phyloP scores from a whole-genome alignment of 768 basidiomycete species.

The Termitomyces sp. region DNA sequence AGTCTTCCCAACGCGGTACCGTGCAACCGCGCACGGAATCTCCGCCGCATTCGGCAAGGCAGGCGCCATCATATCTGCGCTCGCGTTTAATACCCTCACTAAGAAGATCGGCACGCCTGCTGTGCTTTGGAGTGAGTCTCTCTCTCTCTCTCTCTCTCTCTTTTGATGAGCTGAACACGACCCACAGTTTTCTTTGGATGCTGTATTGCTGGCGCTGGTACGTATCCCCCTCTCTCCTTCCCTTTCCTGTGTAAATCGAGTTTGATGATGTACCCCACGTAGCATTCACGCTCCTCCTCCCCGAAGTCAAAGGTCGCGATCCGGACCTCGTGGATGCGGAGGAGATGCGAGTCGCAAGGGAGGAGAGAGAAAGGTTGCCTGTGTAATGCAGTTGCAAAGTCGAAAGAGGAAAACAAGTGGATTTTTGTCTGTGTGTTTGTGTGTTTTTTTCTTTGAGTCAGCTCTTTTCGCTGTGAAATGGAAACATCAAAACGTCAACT shows the following conservation, averaged over 20 bases:
- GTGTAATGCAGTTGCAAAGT: neutral
- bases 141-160: slow-evolving; percentile 4
- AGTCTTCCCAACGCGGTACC: slow-evolving; percentile 74
- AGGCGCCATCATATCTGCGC: slow-evolving; percentile 72
- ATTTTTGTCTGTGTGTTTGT: neutral
- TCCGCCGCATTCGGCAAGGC: slow-evolving; percentile 69
- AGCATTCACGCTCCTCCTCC: slow-evolving; percentile 29
- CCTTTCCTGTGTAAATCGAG: neutral
- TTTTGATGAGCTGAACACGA: neutral
- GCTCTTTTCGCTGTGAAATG: neutral
- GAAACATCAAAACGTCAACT: neutral
- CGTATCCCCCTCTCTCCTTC: neutral
- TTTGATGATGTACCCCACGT: neutral
- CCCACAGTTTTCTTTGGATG: slow-evolving; percentile 59
- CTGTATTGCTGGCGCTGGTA: slow-evolving; percentile 48
- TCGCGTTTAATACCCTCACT: slow-evolving; percentile 64
- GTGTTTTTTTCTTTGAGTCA: neutral
- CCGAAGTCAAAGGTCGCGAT: slow-evolving; percentile 35
- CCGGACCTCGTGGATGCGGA: slow-evolving; percentile 29
- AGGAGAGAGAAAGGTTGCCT: neutral
- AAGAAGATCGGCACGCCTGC: slow-evolving; percentile 55
- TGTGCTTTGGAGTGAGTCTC: slow-evolving; percentile 64
- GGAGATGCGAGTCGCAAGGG: slow-evolving; percentile 19
- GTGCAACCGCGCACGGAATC: slow-evolving; percentile 69
- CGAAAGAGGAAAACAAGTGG: neutral